These are phyloP conservation scores for Penicillium lividum DNA, from an alignment of 495 filamentous ascomycete species.

Conservation along the genomic window DNA sequence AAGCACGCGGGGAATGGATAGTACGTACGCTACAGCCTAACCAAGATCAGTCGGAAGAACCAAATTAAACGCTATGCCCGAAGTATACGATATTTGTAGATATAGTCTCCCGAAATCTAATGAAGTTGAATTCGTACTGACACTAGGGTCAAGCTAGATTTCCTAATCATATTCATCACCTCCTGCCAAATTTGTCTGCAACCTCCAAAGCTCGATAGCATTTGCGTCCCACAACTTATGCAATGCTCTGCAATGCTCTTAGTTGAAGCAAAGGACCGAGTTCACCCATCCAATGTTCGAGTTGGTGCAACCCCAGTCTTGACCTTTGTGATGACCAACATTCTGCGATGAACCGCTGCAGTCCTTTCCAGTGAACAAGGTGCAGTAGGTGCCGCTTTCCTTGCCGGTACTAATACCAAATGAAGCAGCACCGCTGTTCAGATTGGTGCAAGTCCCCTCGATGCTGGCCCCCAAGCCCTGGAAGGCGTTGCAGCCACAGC, in stretches of 20 bases:
- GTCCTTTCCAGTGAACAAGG: neutral
- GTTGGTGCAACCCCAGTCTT: neutral
- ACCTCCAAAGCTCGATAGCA: neutral
- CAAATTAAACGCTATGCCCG: too few species aligned
- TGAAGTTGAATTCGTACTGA: neutral
- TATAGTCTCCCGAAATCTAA: neutral
- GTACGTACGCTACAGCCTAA: too few species aligned
- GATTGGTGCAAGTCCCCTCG: neutral
- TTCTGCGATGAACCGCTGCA: neutral
- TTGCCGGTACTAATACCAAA: neutral
- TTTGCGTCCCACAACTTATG: neutral
- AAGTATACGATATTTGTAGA: too few species aligned
- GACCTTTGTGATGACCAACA: neutral
- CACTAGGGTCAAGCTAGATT: neutral
- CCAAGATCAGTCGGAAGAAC: too few species aligned
- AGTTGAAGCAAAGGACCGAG: neutral
- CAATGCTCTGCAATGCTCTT: neutral
- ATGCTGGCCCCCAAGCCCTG: neutral
- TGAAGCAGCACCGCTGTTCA: neutral
- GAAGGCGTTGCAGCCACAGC: neutral
- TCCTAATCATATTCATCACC: neutral
- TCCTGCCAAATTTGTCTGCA: neutral
- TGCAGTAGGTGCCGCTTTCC: neutral
- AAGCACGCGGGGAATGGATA: too few species aligned
- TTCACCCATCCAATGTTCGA: neutral